phyloP scores from a whole-genome alignment of 208 protist species.

The Tritrichomonas foetus region DNA sequence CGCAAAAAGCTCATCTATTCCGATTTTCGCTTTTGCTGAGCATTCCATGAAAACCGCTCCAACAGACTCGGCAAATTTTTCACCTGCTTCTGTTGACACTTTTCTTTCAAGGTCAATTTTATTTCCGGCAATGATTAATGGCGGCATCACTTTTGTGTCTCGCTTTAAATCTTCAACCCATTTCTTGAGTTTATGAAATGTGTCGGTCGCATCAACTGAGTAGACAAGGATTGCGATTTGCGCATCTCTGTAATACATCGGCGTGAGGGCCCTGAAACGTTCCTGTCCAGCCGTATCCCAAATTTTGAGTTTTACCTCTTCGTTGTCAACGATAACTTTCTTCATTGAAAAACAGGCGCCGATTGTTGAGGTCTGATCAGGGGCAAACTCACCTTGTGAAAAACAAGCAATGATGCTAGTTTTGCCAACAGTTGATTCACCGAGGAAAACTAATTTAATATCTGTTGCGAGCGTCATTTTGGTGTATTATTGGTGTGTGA shows the following conservation, averaged over 20 bases:
- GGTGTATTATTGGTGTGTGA: no score
- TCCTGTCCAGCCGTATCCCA: slow-evolving; percentile 38
- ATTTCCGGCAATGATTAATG: background rate
- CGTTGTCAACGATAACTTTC: background rate
- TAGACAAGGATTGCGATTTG: background rate
- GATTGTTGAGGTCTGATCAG: background rate
- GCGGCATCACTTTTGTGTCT: background rate
- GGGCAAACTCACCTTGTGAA: background rate
- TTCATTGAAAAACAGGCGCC: background rate
- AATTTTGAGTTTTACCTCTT: background rate
- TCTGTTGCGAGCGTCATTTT: no score
- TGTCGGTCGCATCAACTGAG: background rate
- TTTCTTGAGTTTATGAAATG: background rate
- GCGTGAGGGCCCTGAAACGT: background rate
- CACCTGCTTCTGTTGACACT: background rate
- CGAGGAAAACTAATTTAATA: background rate
- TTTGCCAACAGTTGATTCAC: background rate
- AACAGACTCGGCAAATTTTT: background rate
- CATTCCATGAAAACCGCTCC: background rate
- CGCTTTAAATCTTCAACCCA: background rate
- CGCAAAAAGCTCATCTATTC: background rate
- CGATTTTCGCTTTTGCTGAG: background rate
- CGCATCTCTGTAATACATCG: background rate
- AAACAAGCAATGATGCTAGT: background rate
- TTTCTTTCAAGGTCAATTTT: background rate